Conservation (phyloP, 140 eudicot species). For the Flaveria floridana region DNA sequence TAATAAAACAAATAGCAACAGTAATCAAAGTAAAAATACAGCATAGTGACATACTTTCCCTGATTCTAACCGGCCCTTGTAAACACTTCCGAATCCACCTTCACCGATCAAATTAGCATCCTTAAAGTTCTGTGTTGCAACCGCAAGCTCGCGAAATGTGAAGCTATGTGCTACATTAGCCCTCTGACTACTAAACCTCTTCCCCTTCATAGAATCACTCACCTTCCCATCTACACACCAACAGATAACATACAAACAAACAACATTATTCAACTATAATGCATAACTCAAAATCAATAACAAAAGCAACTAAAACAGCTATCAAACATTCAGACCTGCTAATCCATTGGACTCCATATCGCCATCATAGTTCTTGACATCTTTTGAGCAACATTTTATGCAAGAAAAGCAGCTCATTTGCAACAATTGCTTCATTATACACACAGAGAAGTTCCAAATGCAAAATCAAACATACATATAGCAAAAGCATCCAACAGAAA, state of each 20-base stretch:
- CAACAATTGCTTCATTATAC: background rate
- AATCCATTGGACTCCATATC: constrained; percentile 17
- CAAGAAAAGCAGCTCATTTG: constrained; percentile 36
- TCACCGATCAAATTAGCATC: constrained; percentile 76
- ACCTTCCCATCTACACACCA: constrained; percentile 44
- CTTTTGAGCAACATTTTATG: constrained; percentile 34
- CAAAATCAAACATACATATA: background rate
- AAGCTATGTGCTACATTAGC: constrained; percentile 61
- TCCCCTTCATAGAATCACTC: constrained; percentile 38
- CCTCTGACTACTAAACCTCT: constrained; percentile 34
- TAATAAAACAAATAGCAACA: no score
- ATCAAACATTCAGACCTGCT: constrained; percentile 43
- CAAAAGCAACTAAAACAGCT: background rate
- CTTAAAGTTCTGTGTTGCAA: constrained; percentile 75
- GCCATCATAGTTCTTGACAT: constrained; percentile 32
- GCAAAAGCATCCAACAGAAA: constrained; percentile 21
- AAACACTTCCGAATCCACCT: constrained; percentile 95
- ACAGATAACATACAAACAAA: background rate
- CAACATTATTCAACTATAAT: constrained; percentile 27
- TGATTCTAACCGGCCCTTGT: constrained; percentile 76
- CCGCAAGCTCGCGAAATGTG: constrained; percentile 74
- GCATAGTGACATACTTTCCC: constrained; percentile 49
- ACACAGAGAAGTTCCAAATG: background rate
- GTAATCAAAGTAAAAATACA: no score
- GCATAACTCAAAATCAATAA: background rate